Conservation (phyloP, 176 grass and related monocot genomes). For the Bromus sterilis region DNA sequence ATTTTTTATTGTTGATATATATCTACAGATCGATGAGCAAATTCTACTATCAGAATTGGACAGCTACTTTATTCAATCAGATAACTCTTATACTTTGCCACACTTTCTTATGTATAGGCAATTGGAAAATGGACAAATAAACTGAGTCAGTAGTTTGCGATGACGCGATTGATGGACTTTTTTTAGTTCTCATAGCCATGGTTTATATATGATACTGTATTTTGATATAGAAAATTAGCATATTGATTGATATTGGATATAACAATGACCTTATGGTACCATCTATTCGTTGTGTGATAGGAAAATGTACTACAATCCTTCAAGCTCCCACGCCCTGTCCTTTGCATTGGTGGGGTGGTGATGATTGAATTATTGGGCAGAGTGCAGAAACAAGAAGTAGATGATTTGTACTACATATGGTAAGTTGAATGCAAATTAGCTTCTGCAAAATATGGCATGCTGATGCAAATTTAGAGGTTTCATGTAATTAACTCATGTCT, state of each 20-base stretch:
- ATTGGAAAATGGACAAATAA: neutral
- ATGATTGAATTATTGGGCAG: constrained; percentile 73
- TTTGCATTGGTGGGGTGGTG: constrained; percentile 81
- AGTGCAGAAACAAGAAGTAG: constrained; percentile 48
- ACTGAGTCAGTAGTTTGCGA: neutral
- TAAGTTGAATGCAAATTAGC: constrained; percentile 21
- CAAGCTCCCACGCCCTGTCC: constrained; percentile 57
- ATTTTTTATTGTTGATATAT: neutral
- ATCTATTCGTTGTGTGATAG: constrained; percentile 30
- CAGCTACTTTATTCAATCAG: neutral
- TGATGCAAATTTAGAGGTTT: constrained; percentile 19
- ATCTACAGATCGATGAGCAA: neutral
- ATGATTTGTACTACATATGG: constrained; percentile 79
- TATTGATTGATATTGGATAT: neutral
- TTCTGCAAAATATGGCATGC: neutral
- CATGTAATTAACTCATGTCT: neutral
- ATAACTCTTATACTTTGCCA: neutral
- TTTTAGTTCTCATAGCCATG: neutral
- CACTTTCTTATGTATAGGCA: neutral
- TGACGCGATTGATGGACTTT: neutral
- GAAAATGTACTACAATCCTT: constrained; percentile 64
- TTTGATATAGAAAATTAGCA: neutral
- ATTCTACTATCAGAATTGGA: neutral
- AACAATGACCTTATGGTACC: neutral
- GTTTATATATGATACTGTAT: neutral